Evolutionary conservation across 768 basidiomycete species (phyloP).

Genomic region (Hygrocybe coccinea): DNA sequence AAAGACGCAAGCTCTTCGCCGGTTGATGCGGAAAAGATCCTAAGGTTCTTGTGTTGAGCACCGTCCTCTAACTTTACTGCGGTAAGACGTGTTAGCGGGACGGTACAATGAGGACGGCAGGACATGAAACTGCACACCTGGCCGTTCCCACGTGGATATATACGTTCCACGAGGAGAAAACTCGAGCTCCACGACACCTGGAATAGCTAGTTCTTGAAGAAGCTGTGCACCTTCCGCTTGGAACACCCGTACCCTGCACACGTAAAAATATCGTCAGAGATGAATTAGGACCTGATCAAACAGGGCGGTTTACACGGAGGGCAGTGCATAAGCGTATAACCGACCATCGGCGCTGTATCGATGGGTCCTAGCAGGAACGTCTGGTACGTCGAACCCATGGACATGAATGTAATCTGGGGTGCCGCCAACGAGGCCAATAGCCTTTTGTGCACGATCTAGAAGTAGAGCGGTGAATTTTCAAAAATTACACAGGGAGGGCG

Average conservation of each 20-base stretch:
- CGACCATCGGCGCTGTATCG: constrained; percentile 84
- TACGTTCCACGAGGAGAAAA: constrained; percentile 95
- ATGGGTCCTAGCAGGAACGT: constrained; percentile 68
- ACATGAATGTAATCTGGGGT: constrained; percentile 69
- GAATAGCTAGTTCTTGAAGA: constrained; percentile 66
- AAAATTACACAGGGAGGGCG: not conserved
- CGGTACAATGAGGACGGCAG: not conserved
- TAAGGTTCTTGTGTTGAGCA: constrained; percentile 87
- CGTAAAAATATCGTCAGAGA: constrained; percentile 1
- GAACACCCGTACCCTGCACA: constrained; percentile 67
- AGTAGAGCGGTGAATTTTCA: constrained; percentile 8
- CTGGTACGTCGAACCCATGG: constrained; percentile 59
- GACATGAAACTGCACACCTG: constrained; percentile 40
- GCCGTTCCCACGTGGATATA: constrained; percentile 93
- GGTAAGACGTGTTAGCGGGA: not conserved
- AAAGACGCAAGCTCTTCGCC: constrained; percentile 85
- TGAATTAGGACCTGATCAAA: not conserved
- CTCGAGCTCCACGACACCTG: constrained; percentile 75
- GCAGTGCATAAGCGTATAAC: constrained; percentile 79
- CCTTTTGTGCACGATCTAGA: constrained; percentile 91
- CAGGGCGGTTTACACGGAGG: constrained; percentile 54
- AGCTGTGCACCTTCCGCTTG: constrained; percentile 70
- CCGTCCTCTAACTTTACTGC: constrained; percentile 87
- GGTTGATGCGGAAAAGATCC: constrained; percentile 80
- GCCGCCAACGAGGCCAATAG: constrained; percentile 78